phyloP scores from a whole-genome alignment of 1,284 basidiomycete genomes.

The Pseudozyma sp. region DNA sequence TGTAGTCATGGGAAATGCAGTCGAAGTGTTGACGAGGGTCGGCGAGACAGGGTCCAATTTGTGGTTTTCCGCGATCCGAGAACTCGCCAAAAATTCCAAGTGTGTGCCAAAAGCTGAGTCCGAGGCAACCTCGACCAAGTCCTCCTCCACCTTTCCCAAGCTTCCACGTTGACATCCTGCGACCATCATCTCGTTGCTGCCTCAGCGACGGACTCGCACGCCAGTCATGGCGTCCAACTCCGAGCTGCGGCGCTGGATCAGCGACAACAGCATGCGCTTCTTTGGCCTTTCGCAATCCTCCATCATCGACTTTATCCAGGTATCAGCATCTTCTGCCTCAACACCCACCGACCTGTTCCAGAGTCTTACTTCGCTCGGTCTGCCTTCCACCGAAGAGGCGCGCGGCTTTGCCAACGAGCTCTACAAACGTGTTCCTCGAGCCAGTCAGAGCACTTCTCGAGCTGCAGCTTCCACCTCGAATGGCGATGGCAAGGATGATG shows the following conservation, averaged over 20 bases:
- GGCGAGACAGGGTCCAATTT: slow-evolving; percentile 11
- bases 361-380: slow-evolving; percentile 80
- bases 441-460: slow-evolving; percentile 75
- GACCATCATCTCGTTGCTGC: background rate
- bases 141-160: background rate
- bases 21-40: background rate
- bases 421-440: slow-evolving; percentile 77
- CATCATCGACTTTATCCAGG: slow-evolving; percentile 60
- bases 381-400: slow-evolving; percentile 82
- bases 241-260: slow-evolving; percentile 61
- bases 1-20: too few relatives aligned
- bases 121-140: background rate
- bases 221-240: slow-evolving; percentile 19
- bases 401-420: slow-evolving; percentile 83
- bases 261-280: slow-evolving; percentile 59
- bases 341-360: slow-evolving; percentile 81
- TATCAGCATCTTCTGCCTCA: slow-evolving; percentile 80
- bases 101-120: slow-evolving; percentile 7
- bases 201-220: background rate
- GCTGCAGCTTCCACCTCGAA: slow-evolving; percentile 62
- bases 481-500: background rate
- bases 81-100: background rate
- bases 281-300: slow-evolving; percentile 63
- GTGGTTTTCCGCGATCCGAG: slow-evolving; percentile 16
- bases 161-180: background rate